phyloP scores from a whole-genome alignment of 345 rosid species.

The Draba incana region DNA sequence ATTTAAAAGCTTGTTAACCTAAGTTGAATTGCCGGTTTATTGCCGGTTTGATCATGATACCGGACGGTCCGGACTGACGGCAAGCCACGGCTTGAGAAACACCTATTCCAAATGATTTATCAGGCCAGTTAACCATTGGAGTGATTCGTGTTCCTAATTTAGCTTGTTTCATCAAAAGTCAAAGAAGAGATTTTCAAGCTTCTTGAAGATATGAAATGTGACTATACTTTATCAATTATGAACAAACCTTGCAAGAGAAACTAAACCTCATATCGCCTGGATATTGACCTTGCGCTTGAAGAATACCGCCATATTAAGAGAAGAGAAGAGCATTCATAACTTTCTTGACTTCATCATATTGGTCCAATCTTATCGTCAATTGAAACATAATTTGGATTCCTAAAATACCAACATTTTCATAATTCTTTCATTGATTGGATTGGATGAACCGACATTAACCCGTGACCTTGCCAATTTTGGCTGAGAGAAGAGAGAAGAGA shows the following conservation, averaged over 20 bases:
- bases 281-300: conserved; percentile 96
- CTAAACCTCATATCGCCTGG: conserved; percentile 98
- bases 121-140: conserved; percentile 90
- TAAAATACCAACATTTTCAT: too few species aligned
- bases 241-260: conserved; percentile 77
- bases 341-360: too few species aligned
- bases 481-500: too few species aligned
- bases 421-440: too few species aligned
- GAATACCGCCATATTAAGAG: conserved; percentile 89
- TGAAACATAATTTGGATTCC: too few species aligned
- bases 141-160: conserved; percentile 89
- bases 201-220: background rate
- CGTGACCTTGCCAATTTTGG: too few species aligned
- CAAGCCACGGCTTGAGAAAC: conserved; percentile 86
- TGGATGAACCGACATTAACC: too few species aligned
- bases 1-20: conserved; percentile 31
- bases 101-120: conserved; percentile 74
- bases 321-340: too few species aligned
- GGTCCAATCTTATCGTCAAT: conserved; percentile 70
- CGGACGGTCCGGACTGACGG: conserved; percentile 59
- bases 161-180: conserved; percentile 54
- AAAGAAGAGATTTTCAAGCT: background rate
- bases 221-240: background rate
- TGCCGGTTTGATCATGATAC: conserved; percentile 54
- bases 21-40: conserved; percentile 75